These are phyloP conservation scores for Spinellus fusiger DNA, from an alignment of 192 early-diverging fungal genomes.

Conservation along the genomic window DNA sequence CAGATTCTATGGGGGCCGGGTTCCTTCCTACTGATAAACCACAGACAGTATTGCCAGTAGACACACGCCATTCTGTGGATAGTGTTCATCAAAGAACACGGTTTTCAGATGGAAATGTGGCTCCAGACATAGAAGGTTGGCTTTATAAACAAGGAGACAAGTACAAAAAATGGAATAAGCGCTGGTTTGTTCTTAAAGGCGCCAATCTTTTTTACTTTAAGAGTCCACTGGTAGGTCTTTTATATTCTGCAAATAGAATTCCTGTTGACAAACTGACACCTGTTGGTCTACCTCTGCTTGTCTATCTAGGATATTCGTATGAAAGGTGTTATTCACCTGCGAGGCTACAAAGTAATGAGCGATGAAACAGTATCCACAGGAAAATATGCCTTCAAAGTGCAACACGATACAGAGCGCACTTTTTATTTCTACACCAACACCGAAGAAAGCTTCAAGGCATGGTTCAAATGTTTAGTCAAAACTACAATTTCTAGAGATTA, in stretches of 20 bases:
- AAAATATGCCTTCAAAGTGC: constrained; percentile 56
- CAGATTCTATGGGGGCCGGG: background rate
- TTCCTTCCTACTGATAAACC: constrained; percentile 4
- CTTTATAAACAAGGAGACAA: constrained; percentile 47
- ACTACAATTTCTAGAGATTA: constrained; percentile 53
- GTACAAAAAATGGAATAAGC: constrained; percentile 48
- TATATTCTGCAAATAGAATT: too few species aligned
- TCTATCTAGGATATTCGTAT: constrained; percentile 32
- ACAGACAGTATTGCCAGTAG: constrained; percentile 3
- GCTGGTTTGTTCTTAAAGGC: constrained; percentile 52
- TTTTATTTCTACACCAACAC: constrained; percentile 55
- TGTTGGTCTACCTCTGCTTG: constrained; percentile 36
- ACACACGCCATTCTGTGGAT: constrained; percentile 6
- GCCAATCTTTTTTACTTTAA: constrained; percentile 49
- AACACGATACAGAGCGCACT: constrained; percentile 48
- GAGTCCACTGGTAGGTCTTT: constrained; percentile 34
- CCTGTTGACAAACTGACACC: constrained; percentile 41
- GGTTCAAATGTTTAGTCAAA: constrained; percentile 58
- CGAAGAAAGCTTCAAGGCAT: constrained; percentile 39
- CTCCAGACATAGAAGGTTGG: constrained; percentile 49
- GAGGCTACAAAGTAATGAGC: constrained; percentile 51
- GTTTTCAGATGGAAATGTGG: background rate
- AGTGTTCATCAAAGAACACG: background rate
- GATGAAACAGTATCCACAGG: constrained; percentile 53
- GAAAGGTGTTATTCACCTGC: constrained; percentile 53